phyloP scores from a whole-genome alignment of 2,329 filamentous ascomycete species.

The Ophiostoma montium region DNA sequence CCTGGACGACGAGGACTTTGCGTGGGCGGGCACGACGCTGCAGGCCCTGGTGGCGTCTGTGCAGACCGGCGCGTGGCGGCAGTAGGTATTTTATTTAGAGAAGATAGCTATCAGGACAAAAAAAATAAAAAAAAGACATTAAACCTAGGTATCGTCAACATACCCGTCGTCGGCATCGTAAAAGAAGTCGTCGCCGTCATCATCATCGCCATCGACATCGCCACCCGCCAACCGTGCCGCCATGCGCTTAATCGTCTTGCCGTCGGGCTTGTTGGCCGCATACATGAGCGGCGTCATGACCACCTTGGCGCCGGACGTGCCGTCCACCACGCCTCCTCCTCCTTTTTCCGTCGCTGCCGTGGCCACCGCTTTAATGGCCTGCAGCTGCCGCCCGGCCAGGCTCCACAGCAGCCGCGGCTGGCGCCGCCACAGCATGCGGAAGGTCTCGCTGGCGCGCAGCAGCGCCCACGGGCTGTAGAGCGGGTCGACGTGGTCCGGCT shows the following conservation, averaged over 20 bases:
- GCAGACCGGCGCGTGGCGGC: conserved; percentile 12
- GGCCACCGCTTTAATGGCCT: conserved; percentile 30
- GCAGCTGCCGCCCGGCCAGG: conserved; percentile 35
- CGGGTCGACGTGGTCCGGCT: conserved; percentile 15
- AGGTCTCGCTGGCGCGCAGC: conserved; percentile 35
- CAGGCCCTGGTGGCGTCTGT: conserved; percentile 17
- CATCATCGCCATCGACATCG: conserved; percentile 1
- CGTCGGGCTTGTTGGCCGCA: conserved; percentile 24
- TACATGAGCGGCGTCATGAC: conserved; percentile 25
- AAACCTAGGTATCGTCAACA: not conserved
- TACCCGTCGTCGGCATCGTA: not conserved
- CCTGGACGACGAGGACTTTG: conserved; percentile 50
- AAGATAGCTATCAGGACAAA: not conserved
- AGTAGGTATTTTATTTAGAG: not conserved
- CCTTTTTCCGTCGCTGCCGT: not conserved
- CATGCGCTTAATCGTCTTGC: conserved; percentile 14
- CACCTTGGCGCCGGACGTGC: conserved; percentile 16
- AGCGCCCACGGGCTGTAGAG: conserved; percentile 30
- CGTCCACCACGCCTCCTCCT: not conserved
- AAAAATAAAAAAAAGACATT: not conserved
- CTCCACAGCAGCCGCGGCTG: conserved; percentile 28
- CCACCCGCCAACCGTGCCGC: conserved; percentile 9
- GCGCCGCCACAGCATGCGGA: conserved; percentile 23
- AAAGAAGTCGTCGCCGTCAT: not conserved
- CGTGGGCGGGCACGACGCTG: conserved; percentile 40